A percentile compares a stretch with the other conserved stretches of the same genome.
These are phyloP conservation scores for Cercospora sojina DNA, from an alignment of 2,329 filamentous ascomycete genomes.

Conservation along the genomic window DNA sequence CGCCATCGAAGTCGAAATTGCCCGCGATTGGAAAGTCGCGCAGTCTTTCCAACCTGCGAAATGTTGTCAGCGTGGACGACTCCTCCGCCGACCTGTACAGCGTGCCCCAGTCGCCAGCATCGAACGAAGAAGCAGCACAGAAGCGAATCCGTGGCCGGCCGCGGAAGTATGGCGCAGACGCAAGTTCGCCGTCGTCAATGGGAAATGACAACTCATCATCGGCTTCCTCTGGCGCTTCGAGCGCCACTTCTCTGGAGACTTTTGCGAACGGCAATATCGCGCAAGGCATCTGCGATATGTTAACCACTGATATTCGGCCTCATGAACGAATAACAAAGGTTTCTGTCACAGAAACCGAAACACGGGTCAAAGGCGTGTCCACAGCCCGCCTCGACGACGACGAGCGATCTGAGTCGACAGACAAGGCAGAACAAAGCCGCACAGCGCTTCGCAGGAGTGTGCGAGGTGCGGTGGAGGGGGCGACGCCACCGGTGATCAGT, in stretches of 20 bases:
- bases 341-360: slow-evolving; percentile 14
- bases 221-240: slow-evolving; percentile 31
- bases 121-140: slow-evolving; percentile 15
- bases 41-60: slow-evolving; percentile 31
- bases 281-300: slow-evolving; percentile 36
- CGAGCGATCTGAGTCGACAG: background rate
- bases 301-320: slow-evolving; percentile 24
- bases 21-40: slow-evolving; percentile 31
- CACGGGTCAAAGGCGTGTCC: background rate
- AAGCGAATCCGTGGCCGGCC: slow-evolving; percentile 30
- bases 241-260: slow-evolving; percentile 33
- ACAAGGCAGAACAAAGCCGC: slow-evolving; percentile 13
- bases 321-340: background rate
- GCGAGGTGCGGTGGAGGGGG: slow-evolving; percentile 13
- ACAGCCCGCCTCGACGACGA: background rate
- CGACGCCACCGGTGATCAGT: slow-evolving; percentile 27
- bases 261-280: slow-evolving; percentile 34
- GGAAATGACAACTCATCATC: slow-evolving; percentile 28
- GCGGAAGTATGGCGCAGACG: slow-evolving; percentile 25
- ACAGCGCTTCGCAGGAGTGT: slow-evolving; percentile 20
- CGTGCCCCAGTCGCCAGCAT: slow-evolving; percentile 27
- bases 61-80: slow-evolving; percentile 32
- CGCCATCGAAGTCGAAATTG: slow-evolving; percentile 21
- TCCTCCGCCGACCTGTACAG: slow-evolving; percentile 26
- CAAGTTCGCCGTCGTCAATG: slow-evolving; percentile 27